These are phyloP conservation scores for Epichloe scottii DNA, from an alignment of 2,329 filamentous ascomycete species.

Conservation along the genomic window DNA sequence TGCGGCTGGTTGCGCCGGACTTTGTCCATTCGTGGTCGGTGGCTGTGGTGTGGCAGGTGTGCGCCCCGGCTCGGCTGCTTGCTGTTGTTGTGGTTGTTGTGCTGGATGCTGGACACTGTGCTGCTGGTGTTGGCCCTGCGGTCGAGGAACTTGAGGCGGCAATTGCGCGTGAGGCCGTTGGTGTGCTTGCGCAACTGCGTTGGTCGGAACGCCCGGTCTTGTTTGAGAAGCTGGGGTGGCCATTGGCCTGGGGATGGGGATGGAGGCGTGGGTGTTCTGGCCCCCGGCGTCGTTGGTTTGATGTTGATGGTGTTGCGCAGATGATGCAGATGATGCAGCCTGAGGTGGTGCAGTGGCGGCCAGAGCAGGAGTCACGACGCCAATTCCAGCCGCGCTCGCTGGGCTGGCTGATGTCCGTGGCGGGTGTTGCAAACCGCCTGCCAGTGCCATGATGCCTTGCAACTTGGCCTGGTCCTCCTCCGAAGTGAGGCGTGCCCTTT, in stretches of 20 bases:
- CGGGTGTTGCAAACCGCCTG: slow-evolving; percentile 36
- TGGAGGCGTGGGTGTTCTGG: not conserved
- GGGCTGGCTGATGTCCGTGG: slow-evolving; percentile 15
- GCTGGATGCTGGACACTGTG: slow-evolving; percentile 4
- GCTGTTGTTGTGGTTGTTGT: slow-evolving; percentile 7
- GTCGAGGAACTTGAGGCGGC: slow-evolving; percentile 12
- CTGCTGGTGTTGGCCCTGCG: slow-evolving; percentile 11
- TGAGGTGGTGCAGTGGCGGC: slow-evolving; percentile 19
- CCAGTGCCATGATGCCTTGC: slow-evolving; percentile 47
- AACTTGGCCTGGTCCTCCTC: slow-evolving; percentile 47
- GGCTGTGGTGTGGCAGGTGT: not conserved
- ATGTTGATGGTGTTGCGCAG: slow-evolving; percentile 4
- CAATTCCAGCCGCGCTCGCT: slow-evolving; percentile 14
- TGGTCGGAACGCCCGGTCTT: slow-evolving; percentile 14
- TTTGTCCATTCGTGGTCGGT: not conserved
- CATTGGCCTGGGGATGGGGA: slow-evolving; percentile 2
- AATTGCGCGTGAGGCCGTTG: slow-evolving; percentile 17
- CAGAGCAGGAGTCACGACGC: slow-evolving; percentile 23
- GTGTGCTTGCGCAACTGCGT: slow-evolving; percentile 12
- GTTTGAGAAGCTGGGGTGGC: slow-evolving; percentile 15
- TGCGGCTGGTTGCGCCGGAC: not conserved
- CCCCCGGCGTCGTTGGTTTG: not conserved
- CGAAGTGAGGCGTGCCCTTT: slow-evolving; percentile 44
- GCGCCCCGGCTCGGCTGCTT: slow-evolving; percentile 8
- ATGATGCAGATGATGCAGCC: slow-evolving; percentile 6